Conservation (phyloP, 495 filamentous ascomycete genomes). For the Stereocaulon alpinum region DNA sequence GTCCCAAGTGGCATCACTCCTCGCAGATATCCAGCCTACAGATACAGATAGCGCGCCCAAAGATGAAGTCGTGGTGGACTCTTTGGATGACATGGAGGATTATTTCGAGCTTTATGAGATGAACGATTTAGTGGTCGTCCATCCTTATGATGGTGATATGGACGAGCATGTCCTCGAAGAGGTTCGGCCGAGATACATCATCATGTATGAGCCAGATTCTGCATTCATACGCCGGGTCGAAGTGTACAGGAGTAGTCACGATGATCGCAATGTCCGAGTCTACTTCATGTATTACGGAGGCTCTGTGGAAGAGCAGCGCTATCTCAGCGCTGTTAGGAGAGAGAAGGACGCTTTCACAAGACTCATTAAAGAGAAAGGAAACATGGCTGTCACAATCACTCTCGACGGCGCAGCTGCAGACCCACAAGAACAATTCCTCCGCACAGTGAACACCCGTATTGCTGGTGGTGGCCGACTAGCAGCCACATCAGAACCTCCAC, state of each 20-base stretch:
- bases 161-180: slow-evolving; percentile 95
- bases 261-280: slow-evolving; percentile 74
- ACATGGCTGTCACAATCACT: slow-evolving; percentile 79
- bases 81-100: slow-evolving; percentile 78
- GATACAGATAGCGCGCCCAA: slow-evolving; percentile 53
- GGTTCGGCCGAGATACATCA: slow-evolving; percentile 81
- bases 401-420: slow-evolving; percentile 66
- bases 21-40: slow-evolving; percentile 58
- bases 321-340: slow-evolving; percentile 73
- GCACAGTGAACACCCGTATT: slow-evolving; percentile 93
- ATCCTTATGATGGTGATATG: slow-evolving; percentile 90
- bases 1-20: slow-evolving; percentile 55
- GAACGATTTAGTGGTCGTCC: slow-evolving; percentile 76
- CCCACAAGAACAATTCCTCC: slow-evolving; percentile 84
- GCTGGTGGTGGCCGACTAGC: slow-evolving; percentile 83
- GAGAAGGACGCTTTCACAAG: slow-evolving; percentile 95
- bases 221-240: slow-evolving; percentile 91
- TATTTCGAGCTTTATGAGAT: slow-evolving; percentile 91
- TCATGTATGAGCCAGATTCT: slow-evolving; percentile 98
- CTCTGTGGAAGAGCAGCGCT: slow-evolving; percentile 93
- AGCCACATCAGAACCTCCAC: slow-evolving; percentile 83
- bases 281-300: slow-evolving; percentile 95
- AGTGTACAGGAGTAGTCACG: slow-evolving; percentile 90
- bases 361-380: slow-evolving; percentile 83
- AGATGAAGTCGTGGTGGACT: slow-evolving; percentile 68